Conservation (phyloP, 2,329 filamentous ascomycete genomes). For the Botrytis paeoniae region DNA sequence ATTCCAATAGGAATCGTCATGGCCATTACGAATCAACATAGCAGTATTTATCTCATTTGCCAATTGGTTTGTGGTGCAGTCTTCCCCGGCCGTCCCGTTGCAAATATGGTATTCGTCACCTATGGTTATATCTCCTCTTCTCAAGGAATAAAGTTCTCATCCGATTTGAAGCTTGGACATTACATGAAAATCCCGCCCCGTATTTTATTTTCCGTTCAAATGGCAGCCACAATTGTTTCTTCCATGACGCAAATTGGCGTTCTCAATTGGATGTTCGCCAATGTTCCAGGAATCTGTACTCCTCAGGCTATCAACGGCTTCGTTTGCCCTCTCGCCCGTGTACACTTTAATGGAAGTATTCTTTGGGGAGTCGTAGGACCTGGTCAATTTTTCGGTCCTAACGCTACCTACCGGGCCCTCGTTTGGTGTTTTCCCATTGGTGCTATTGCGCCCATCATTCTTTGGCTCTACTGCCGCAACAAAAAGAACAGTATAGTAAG, state of each 20-base stretch:
- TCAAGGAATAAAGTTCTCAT: conserved; percentile 85
- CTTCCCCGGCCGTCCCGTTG: conserved; percentile 81
- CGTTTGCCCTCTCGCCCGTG: conserved; percentile 80
- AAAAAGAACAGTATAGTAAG: conserved; percentile 61
- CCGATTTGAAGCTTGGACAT: conserved; percentile 81
- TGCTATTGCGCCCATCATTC: conserved; percentile 66
- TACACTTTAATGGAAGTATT: conserved; percentile 88
- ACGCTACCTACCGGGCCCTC: conserved; percentile 70
- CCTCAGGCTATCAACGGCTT: conserved; percentile 79
- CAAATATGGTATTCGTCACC: conserved; percentile 91
- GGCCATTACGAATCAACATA: conserved; percentile 88
- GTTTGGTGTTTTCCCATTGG: conserved; percentile 82
- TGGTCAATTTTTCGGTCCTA: conserved; percentile 73
- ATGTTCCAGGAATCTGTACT: conserved; percentile 76
- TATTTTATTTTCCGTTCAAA: conserved; percentile 75
- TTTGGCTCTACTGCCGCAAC: conserved; percentile 68
- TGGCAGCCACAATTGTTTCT: conserved; percentile 71
- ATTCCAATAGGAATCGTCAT: conserved; percentile 91
- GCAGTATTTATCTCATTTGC: conserved; percentile 81
- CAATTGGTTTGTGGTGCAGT: conserved; percentile 79
- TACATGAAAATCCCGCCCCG: conserved; percentile 85
- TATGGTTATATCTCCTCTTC: conserved; percentile 88
- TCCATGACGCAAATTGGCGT: conserved; percentile 79
- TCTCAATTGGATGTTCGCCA: conserved; percentile 84
- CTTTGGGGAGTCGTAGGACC: conserved; percentile 88